These are phyloP conservation scores for Aspergillus uvarum DNA, from an alignment of 2,329 filamentous ascomycete genomes.

Conservation along the genomic window DNA sequence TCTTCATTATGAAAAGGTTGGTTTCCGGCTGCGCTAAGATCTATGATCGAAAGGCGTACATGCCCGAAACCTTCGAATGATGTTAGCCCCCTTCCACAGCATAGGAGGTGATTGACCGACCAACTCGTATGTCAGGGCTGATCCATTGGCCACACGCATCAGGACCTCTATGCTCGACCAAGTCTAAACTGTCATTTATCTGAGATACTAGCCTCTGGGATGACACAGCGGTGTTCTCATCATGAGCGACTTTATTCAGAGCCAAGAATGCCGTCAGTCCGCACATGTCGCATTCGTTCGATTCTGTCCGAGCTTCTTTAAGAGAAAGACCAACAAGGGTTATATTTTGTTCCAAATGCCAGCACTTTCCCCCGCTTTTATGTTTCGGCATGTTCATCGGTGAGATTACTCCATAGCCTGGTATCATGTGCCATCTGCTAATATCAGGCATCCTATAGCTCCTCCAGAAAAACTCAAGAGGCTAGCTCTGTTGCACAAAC, in stretches of 20 bases:
- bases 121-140: slow-evolving; percentile 44
- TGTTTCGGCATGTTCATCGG: no score
- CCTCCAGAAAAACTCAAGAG: no score
- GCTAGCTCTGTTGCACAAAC: no score
- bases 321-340: no score
- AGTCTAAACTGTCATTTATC: slow-evolving; percentile 36
- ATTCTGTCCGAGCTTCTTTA: neutral
- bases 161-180: slow-evolving; percentile 48
- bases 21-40: slow-evolving; percentile 48
- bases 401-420: no score
- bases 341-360: neutral
- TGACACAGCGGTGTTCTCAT: neutral
- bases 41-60: slow-evolving; percentile 55
- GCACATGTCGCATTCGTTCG: slow-evolving; percentile 4
- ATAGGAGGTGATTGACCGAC: slow-evolving; percentile 23
- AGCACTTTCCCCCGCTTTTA: neutral
- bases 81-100: neutral
- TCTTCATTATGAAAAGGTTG: slow-evolving; percentile 49
- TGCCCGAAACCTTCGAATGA: slow-evolving; percentile 47
- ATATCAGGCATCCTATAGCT: no score
- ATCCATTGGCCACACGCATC: slow-evolving; percentile 50
- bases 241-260: neutral
- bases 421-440: no score
- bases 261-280: slow-evolving; percentile 14
- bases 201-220: slow-evolving; percentile 1